Percentiles rank a stretch among this genome's conserved stretches.
Conservation (phyloP, 2,329 filamentous ascomycete species). For the Colletotrichum echinochloae region DNA sequence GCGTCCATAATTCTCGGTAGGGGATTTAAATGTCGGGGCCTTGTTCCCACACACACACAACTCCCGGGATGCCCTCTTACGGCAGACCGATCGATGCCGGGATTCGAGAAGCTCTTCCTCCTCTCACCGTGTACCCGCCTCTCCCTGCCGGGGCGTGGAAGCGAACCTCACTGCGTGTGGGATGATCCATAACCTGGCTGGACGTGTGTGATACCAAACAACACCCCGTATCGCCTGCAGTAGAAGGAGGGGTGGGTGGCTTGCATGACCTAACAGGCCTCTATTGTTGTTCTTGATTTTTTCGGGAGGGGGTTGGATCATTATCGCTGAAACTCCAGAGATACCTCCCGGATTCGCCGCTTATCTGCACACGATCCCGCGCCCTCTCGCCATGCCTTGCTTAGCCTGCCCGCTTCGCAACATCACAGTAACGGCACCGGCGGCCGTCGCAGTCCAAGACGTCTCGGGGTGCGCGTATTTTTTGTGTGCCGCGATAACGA, state of each 20-base stretch:
- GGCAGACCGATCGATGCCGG: background rate
- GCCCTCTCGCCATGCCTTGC: background rate
- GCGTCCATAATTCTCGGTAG: background rate
- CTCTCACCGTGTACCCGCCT: background rate
- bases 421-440: background rate
- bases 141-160: background rate
- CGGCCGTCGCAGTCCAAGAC: background rate
- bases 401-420: background rate
- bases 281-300: background rate
- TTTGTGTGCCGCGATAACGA: background rate
- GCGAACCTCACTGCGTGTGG: background rate
- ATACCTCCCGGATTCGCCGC: background rate
- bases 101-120: background rate
- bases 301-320: background rate
- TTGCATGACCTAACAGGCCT: background rate
- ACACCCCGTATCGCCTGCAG: conserved; percentile 1
- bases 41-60: background rate
- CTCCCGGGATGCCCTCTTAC: background rate
- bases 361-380: background rate
- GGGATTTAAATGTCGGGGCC: background rate
- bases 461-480: background rate
- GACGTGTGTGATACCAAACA: background rate
- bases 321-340: background rate
- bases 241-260: background rate
- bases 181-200: background rate